Conservation (phyloP, 345 rosid species). For the Salix koriyanagi region DNA sequence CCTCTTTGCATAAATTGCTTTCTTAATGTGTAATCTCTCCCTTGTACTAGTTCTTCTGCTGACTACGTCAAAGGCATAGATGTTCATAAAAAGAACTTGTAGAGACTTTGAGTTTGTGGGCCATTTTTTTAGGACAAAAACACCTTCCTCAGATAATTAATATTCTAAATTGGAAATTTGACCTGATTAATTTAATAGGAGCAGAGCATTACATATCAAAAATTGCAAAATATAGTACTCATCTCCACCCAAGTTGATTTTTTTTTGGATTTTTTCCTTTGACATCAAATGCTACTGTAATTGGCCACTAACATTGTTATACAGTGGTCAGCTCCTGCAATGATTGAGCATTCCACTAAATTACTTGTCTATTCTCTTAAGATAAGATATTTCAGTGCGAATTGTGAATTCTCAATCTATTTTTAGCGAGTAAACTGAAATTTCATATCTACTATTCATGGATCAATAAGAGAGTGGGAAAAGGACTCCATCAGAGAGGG, state of each 20-base stretch:
- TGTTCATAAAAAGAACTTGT: neutral
- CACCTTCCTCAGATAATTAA: no score
- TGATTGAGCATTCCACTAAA: neutral
- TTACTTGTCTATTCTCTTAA: neutral
- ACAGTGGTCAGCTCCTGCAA: neutral
- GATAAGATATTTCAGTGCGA: neutral
- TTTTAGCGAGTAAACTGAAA: neutral
- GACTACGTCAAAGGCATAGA: neutral
- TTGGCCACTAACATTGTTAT: neutral
- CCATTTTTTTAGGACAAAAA: neutral
- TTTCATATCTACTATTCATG: neutral
- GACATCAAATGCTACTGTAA: constrained; percentile 1
- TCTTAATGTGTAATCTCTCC: neutral
- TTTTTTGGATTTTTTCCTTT: neutral
- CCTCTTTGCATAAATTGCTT: neutral
- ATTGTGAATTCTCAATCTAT: neutral
- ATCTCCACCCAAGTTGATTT: neutral
- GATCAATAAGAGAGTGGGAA: neutral
- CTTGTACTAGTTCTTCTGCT: neutral
- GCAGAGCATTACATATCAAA: neutral
- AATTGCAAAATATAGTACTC: neutral
- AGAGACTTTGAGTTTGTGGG: neutral
- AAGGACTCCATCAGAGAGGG: neutral
- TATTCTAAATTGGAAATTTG: constrained; percentile 1
- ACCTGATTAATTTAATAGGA: neutral